phyloP scores from a whole-genome alignment of 2,329 filamentous ascomycete species.

The Lasiodiplodia gonubiensis region DNA sequence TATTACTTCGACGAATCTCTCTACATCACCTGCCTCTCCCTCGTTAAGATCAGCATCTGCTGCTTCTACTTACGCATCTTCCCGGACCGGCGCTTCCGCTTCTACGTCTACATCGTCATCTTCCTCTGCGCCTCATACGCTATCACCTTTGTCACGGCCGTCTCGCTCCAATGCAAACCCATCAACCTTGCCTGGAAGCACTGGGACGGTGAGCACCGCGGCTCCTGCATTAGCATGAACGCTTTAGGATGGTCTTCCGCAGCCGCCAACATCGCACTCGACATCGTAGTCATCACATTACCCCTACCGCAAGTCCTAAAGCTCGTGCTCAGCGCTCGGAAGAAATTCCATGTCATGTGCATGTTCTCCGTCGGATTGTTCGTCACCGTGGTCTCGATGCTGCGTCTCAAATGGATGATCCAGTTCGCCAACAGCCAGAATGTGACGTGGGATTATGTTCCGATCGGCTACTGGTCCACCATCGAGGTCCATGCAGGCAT shows the following conservation, averaged over 20 bases:
- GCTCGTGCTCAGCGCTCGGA: slow-evolving; percentile 38
- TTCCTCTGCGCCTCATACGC: slow-evolving; percentile 35
- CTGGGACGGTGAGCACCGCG: slow-evolving; percentile 39
- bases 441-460: slow-evolving; percentile 45
- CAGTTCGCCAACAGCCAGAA: slow-evolving; percentile 51
- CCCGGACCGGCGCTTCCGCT: slow-evolving; percentile 36
- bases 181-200: slow-evolving; percentile 42
- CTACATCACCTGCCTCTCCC: slow-evolving; percentile 41
- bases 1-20: slow-evolving; percentile 44
- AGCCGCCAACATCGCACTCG: slow-evolving; percentile 41
- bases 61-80: slow-evolving; percentile 42
- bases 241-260: slow-evolving; percentile 41
- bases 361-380: slow-evolving; percentile 48
- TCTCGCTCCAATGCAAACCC: slow-evolving; percentile 42
- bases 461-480: slow-evolving; percentile 44
- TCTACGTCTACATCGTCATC: slow-evolving; percentile 37
- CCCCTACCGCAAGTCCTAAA: slow-evolving; percentile 41
- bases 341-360: slow-evolving; percentile 43
- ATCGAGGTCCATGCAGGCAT: slow-evolving; percentile 46
- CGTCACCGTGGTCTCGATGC: slow-evolving; percentile 52
- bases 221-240: slow-evolving; percentile 45
- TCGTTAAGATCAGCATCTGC: slow-evolving; percentile 40
- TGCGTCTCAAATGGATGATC: slow-evolving; percentile 52
- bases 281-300: slow-evolving; percentile 39
- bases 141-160: slow-evolving; percentile 33